Percentiles rank a stretch among this genome's conserved stretches.
phyloP scores from a whole-genome alignment of 805 yeast species.

The Starmerella geochares region DNA sequence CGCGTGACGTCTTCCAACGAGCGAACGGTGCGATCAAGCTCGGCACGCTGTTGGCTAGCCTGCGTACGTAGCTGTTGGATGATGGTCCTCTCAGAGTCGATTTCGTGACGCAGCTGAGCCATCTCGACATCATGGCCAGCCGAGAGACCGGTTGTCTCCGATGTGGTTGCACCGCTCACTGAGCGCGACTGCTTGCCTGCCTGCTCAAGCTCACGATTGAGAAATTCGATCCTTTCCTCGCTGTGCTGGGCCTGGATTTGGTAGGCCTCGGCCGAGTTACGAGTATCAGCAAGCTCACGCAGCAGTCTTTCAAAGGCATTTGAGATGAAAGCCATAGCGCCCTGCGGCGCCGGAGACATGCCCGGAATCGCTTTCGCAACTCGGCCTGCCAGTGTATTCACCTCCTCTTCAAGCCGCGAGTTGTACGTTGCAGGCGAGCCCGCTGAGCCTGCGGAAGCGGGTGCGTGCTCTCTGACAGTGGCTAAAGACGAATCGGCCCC shows the following conservation, averaged over 20 bases:
- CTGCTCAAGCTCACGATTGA: conserved; percentile 9
- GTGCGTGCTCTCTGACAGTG: conserved; percentile 1
- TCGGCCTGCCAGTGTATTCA: conserved; percentile 13
- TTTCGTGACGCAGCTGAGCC: conserved; percentile 9
- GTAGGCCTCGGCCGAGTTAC: conserved; percentile 18
- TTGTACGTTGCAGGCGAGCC: not conserved
- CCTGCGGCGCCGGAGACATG: conserved; percentile 20
- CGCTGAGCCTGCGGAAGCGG: not conserved
- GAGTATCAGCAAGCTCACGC: conserved; percentile 17
- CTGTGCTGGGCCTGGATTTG: conserved; percentile 19
- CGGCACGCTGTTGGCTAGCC: conserved; percentile 28
- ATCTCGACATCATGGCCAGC: conserved; percentile 6
- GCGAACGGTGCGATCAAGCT: conserved; percentile 29
- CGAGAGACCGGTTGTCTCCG: not conserved
- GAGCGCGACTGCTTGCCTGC: not conserved
- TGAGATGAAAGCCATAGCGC: conserved; percentile 15
- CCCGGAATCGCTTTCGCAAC: conserved; percentile 17
- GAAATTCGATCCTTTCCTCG: conserved; percentile 19
- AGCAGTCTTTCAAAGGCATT: conserved; percentile 19
- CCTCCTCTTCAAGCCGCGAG: conserved; percentile 13
- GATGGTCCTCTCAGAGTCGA: conserved; percentile 19
- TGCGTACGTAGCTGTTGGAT: conserved; percentile 28
- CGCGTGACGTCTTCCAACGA: conserved; percentile 33
- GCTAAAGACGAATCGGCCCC: conserved; percentile 3
- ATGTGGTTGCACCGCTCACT: not conserved